Base-by-base conservation (phyloP, 495 filamentous ascomycete species). In the Podospora didyma region DNA sequence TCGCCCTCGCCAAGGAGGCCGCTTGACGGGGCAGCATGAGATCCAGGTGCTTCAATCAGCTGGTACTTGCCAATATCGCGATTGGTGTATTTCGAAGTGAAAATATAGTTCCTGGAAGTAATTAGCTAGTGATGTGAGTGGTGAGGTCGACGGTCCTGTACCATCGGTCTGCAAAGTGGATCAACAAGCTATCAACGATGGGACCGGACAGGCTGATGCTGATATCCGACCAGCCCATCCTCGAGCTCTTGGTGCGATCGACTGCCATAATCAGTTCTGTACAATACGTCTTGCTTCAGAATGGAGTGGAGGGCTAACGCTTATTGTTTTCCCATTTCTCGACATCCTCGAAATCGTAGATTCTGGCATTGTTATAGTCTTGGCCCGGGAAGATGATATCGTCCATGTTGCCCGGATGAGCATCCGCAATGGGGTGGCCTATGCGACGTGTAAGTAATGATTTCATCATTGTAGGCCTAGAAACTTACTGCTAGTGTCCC, bases 181-280 rank as follows among this genome's bases (percentile, higher is more conserved):
- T 77, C 19, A 82, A 78, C 17, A 97, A 74, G 65, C 90, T 93
- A 51, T 88, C 78, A 0, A 95, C 86, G 11, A 87, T 86, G 0
- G 88, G 88, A 0, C 93, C 93, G n/a, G 78, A 79, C 23, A 97
- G 62, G 54, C 87, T 90, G 28, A 97, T 74, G 26, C 89, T 87
- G 53, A 97, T 80, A 72, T 97, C 93, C 22, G 89, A 87, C 92
- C 92, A 96, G 10, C 93, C 93, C 90, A 97, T 96, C 49, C 93
- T 82, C 10, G 89, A 89, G 70, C 75, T 88, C 59, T 82, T 82
- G 46, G 83, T 88, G 19, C 93, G 83, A 60, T 92, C 86, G 19
- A 97, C 75, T 79, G 41, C 2, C 2, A 16, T 26, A 53, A 60
- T 74, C 47, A 74, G 66, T 28, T 24, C 35, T 22, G 3, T 0